Evolutionary conservation across 345 rosid species (phyloP).

Genomic region (Carallia brachiata): DNA sequence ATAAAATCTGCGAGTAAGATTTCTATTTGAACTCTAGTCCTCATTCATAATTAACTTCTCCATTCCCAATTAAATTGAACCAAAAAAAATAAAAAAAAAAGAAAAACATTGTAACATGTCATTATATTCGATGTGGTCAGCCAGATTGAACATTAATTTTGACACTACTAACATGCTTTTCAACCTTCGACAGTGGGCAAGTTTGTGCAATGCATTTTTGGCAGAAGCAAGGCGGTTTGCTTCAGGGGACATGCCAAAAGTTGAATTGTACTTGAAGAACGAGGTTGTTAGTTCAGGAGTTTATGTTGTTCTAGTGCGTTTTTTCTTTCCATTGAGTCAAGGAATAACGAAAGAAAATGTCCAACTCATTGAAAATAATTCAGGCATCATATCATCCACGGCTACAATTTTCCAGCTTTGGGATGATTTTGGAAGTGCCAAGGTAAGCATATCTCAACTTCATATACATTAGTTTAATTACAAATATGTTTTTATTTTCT

Average conservation of each 20-base stretch:
- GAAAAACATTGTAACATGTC: too few relatives aligned
- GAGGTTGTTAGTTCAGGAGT: conserved; percentile 59
- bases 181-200: conserved; percentile 42
- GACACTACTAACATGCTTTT: neutral
- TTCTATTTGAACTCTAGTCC: too few relatives aligned
- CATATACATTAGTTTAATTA: neutral
- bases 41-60: too few relatives aligned
- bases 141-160: neutral
- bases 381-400: conserved; percentile 33
- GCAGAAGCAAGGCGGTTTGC: conserved; percentile 61
- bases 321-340: conserved; percentile 47
- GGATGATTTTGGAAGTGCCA: conserved; percentile 64
- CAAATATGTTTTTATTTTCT: too few relatives aligned
- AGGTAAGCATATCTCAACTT: conserved; percentile 23
- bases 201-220: conserved; percentile 50
- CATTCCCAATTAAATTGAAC: too few relatives aligned
- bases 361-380: conserved; percentile 31
- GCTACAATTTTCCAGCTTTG: conserved; percentile 43
- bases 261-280: conserved; percentile 53
- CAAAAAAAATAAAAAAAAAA: too few relatives aligned
- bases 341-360: conserved; percentile 30
- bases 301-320: conserved; percentile 40
- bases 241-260: conserved; percentile 29
- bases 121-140: too few relatives aligned
- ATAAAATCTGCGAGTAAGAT: too few relatives aligned